A percentile compares a stretch with the other conserved stretches of the same genome.
phyloP scores from a whole-genome alignment of 768 basidiomycete species.

The Termitomyces eurrhizus region DNA sequence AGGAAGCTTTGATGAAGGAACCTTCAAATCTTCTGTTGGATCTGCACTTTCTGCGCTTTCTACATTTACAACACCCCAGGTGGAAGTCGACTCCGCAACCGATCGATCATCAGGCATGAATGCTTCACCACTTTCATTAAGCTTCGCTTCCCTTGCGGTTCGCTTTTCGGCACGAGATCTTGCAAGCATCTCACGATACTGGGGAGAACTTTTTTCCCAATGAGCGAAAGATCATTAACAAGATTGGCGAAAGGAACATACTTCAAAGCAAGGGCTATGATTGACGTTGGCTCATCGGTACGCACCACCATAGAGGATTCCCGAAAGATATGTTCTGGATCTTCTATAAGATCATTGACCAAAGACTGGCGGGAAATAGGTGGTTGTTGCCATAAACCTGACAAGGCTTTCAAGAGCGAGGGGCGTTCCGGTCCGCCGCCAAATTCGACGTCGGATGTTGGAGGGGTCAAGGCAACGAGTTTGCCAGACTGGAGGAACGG shows the following conservation, averaged over 20 bases:
- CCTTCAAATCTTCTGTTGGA: conserved; percentile 72
- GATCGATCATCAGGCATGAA: conserved; percentile 94
- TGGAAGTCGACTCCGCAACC: conserved; percentile 77
- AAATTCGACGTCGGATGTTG: conserved; percentile 51
- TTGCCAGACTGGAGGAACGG: conserved; percentile 45
- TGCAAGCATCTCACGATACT: conserved; percentile 75
- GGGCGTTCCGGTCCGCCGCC: conserved; percentile 53
- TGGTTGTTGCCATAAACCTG: conserved; percentile 76
- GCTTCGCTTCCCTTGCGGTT: conserved; percentile 52
- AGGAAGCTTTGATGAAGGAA: conserved; percentile 74
- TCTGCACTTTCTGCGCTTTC: conserved; percentile 63
- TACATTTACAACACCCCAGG: conserved; percentile 90
- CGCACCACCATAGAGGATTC: conserved; percentile 94
- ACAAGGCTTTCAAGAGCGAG: conserved; percentile 79
- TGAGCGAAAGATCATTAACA: conserved; percentile 3
- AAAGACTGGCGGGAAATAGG: conserved; percentile 50
- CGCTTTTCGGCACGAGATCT: conserved; percentile 78
- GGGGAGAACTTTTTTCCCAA: conserved; percentile 58
- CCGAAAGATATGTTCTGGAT: conserved; percentile 90
- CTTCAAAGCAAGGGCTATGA: conserved; percentile 93
- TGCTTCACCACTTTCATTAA: conserved; percentile 67
- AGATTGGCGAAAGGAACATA: conserved; percentile 30
- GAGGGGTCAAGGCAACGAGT: conserved; percentile 36
- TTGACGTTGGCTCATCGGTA: conserved; percentile 96
- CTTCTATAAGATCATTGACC: conserved; percentile 68